These are phyloP conservation scores for Leavenworthia alabamica DNA, from an alignment of 345 rosid genomes.

Conservation along the genomic window DNA sequence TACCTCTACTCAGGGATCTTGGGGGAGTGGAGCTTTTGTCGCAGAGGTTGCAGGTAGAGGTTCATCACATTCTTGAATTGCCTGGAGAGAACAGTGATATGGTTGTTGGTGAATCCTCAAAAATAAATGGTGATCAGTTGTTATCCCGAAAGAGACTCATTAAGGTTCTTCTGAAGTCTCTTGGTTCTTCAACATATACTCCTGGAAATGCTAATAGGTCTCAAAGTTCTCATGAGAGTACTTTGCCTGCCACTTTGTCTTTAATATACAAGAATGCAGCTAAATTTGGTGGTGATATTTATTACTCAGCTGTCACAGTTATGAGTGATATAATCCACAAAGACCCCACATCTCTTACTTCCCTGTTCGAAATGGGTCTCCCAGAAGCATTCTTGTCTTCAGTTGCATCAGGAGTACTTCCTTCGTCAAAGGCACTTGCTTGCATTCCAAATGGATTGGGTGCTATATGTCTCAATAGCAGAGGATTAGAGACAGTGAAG, in stretches of 20 bases:
- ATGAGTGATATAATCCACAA: constrained; percentile 97
- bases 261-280: constrained; percentile 61
- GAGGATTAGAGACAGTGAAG: constrained; percentile 86
- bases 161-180: constrained; percentile 87
- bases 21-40: constrained; percentile 95
- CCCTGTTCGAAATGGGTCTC: constrained; percentile 77
- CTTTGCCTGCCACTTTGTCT: constrained; percentile 69
- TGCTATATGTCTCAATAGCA: constrained; percentile 87
- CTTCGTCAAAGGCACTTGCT: constrained; percentile 91
- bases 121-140: constrained; percentile 50
- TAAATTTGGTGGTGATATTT: constrained; percentile 92
- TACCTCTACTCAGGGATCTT: constrained; percentile 68
- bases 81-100: constrained; percentile 43
- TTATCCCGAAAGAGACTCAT: constrained; percentile 79
- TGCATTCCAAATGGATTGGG: constrained; percentile 94
- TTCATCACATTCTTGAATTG: constrained; percentile 58
- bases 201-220: constrained; percentile 65
- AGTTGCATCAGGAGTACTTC: constrained; percentile 69
- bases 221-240: constrained; percentile 62
- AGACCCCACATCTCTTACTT: constrained; percentile 82
- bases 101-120: constrained; percentile 54
- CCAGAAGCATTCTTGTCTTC: constrained; percentile 91
- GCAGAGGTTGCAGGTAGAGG: constrained; percentile 82
- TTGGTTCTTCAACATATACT: constrained; percentile 87
- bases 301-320: constrained; percentile 88